Conservation (phyloP, 2,329 filamentous ascomycete genomes). For the Sordariomycetes sp. region DNA sequence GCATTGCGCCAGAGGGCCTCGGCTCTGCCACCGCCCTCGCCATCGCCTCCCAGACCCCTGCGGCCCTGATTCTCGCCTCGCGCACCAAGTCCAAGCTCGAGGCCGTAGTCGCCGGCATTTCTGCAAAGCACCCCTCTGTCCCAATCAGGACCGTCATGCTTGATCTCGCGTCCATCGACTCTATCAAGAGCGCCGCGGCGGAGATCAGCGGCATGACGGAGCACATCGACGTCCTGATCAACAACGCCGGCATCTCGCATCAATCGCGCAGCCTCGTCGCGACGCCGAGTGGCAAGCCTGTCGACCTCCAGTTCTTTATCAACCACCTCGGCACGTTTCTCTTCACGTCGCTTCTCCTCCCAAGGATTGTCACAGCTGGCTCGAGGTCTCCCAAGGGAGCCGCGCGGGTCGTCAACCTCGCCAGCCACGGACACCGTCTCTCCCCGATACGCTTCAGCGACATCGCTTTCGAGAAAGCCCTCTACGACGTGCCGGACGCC, state of each 20-base stretch:
- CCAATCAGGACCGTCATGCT: slow-evolving; percentile 10
- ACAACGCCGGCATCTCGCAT: slow-evolving; percentile 30
- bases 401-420: slow-evolving; percentile 25
- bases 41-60: slow-evolving; percentile 24
- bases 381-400: background rate
- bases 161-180: slow-evolving; percentile 21
- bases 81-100: slow-evolving; percentile 26
- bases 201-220: slow-evolving; percentile 16
- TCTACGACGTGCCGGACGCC: slow-evolving; percentile 7
- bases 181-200: slow-evolving; percentile 21
- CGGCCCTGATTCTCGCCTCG: slow-evolving; percentile 29
- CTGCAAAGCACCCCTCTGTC: slow-evolving; percentile 2
- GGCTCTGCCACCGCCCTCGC: slow-evolving; percentile 21
- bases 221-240: slow-evolving; percentile 23
- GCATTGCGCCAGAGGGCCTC: slow-evolving; percentile 23
- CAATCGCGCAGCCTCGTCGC: slow-evolving; percentile 12
- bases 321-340: slow-evolving; percentile 33
- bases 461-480: slow-evolving; percentile 12
- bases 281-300: slow-evolving; percentile 11
- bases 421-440: slow-evolving; percentile 16
- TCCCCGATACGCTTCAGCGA: slow-evolving; percentile 19
- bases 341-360: slow-evolving; percentile 26
- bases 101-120: slow-evolving; percentile 1
- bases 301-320: slow-evolving; percentile 28
- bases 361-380: slow-evolving; percentile 8